These are phyloP conservation scores for Candida piceae DNA, from an alignment of 805 yeast genomes.

Conservation along the genomic window DNA sequence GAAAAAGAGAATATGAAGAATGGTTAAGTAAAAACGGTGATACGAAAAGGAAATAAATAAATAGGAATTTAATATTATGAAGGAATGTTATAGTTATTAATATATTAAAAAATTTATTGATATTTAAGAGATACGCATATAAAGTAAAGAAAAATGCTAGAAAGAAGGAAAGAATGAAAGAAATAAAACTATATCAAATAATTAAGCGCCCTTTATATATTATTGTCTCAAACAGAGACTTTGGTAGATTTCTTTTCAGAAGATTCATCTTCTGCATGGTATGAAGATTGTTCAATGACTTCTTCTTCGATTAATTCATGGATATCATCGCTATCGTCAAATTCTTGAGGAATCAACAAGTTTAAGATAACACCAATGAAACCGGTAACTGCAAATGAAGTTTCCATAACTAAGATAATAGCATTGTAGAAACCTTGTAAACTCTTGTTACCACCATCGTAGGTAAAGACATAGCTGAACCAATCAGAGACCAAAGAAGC, in stretches of 20 bases:
- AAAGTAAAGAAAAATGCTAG: no score
- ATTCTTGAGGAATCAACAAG: constrained; percentile 43
- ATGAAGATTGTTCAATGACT: constrained; percentile 9
- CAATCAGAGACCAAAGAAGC: constrained; percentile 42
- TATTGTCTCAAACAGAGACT: no score
- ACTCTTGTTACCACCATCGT: constrained; percentile 38
- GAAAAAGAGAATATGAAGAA: constrained; percentile 51
- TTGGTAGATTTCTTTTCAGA: neutral
- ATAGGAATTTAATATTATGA: neutral
- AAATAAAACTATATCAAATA: no score
- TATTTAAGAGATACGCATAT: no score
- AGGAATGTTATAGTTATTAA: no score
- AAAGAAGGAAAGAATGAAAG: no score
- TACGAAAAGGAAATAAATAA: neutral
- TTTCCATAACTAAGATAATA: constrained; percentile 50
- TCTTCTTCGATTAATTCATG: constrained; percentile 33
- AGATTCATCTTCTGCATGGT: no score
- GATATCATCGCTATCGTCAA: constrained; percentile 42
- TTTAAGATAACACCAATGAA: constrained; percentile 47
- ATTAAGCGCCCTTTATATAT: no score
- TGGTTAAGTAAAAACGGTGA: constrained; percentile 20
- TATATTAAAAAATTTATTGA: no score
- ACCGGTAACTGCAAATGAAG: constrained; percentile 54
- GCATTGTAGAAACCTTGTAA: constrained; percentile 48
- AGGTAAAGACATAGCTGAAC: constrained; percentile 47